A percentile compares a stretch with the other conserved stretches of the same genome.
Evolutionary conservation across 1,139 yeast species (phyloP).

Genomic region (Saccharomyces pastorianus): DNA sequence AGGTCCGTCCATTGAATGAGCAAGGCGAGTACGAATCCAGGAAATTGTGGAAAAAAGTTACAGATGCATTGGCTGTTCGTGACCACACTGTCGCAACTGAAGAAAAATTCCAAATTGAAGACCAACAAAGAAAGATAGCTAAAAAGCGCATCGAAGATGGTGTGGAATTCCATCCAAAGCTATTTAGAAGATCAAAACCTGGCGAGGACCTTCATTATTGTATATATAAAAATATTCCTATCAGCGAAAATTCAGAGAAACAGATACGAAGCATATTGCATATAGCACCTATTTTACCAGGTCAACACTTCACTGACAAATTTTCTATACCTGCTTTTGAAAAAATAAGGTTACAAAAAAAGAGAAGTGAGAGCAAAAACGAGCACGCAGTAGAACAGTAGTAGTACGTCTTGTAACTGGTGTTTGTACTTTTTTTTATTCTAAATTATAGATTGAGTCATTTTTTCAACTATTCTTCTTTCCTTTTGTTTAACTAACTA

Average conservation of each 20-base stretch:
- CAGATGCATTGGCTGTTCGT: constrained; percentile 64
- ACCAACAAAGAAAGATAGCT: constrained; percentile 66
- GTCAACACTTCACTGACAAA: constrained; percentile 55
- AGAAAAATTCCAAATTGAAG: constrained; percentile 80
- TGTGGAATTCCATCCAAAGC: constrained; percentile 66
- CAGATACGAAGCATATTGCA: constrained; percentile 51
- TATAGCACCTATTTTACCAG: constrained; percentile 70
- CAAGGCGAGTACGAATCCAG: constrained; percentile 81
- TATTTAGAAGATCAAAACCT: constrained; percentile 44
- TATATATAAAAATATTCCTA: constrained; percentile 52
- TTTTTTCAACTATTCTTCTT: background rate
- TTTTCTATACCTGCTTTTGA: constrained; percentile 63
- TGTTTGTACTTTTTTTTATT: background rate
- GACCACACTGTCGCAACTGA: constrained; percentile 79
- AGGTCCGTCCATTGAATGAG: constrained; percentile 66
- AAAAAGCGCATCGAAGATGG: constrained; percentile 71
- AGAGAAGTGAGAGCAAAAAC: constrained; percentile 1
- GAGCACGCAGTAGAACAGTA: background rate
- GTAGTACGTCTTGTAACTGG: background rate
- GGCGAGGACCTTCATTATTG: constrained; percentile 48
- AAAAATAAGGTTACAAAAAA: constrained; percentile 29
- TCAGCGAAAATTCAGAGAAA: constrained; percentile 39
- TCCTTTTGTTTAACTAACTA: background rate
- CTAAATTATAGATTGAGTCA: background rate
- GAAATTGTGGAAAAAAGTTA: constrained; percentile 72